Percentiles rank a stretch among this genome's conserved stretches.
Evolutionary conservation across 768 basidiomycete species (phyloP).

Genomic region (Kockovaella imperatae): DNA sequence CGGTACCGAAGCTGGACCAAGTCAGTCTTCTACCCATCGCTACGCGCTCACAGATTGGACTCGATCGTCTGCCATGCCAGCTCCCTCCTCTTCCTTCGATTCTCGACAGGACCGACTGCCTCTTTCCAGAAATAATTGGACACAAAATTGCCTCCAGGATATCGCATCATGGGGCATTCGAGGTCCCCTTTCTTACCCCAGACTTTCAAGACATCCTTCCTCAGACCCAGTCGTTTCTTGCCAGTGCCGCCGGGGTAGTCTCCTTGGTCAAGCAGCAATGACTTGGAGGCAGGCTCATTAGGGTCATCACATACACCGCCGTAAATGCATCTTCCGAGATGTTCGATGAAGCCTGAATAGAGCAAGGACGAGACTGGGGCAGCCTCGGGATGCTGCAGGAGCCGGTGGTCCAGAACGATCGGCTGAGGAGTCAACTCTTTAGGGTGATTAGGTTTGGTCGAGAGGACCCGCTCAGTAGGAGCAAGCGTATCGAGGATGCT

Average conservation of each 20-base stretch:
- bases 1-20: slow-evolving; percentile 51
- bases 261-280: slow-evolving; percentile 38
- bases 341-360: slow-evolving; percentile 59
- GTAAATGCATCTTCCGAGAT: slow-evolving; percentile 49
- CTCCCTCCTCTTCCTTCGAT: slow-evolving; percentile 54
- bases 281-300: slow-evolving; percentile 19
- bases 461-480: too few species aligned
- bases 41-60: slow-evolving; percentile 50
- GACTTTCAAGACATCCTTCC: slow-evolving; percentile 52
- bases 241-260: slow-evolving; percentile 39
- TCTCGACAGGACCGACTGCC: slow-evolving; percentile 53
- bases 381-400: slow-evolving; percentile 49
- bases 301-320: slow-evolving; percentile 43
- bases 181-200: slow-evolving; percentile 47
- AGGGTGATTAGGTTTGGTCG: slow-evolving; percentile 15
- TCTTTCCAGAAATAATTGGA: slow-evolving; percentile 58
- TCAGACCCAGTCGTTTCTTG: slow-evolving; percentile 49
- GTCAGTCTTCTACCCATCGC: too few species aligned
- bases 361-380: slow-evolving; percentile 47
- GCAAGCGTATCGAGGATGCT: too few species aligned
- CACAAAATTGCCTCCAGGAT: slow-evolving; percentile 55
- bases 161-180: slow-evolving; percentile 51
- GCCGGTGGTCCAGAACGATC: slow-evolving; percentile 48
- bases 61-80: slow-evolving; percentile 59
- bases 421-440: slow-evolving; percentile 7